Percentiles rank a stretch among this genome's conserved stretches.
Conservation (phyloP, 1,139 yeast species). For the Hanseniaspora gamundiae region DNA sequence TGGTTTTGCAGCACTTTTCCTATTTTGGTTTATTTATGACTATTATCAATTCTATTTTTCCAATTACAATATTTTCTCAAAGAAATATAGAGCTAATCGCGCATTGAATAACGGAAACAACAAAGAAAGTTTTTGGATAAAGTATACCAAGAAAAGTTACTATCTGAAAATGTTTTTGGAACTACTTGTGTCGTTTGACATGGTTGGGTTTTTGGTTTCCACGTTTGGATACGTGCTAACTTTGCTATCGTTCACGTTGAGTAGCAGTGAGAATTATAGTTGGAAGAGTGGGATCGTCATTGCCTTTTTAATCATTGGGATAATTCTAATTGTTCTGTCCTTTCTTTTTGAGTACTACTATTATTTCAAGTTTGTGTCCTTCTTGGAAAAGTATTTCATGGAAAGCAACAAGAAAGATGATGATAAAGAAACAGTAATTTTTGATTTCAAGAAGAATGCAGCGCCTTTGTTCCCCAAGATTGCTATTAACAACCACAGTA, state of each 20-base stretch:
- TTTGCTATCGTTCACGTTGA: constrained; percentile 41
- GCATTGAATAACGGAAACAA: neutral
- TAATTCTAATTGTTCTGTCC: constrained; percentile 30
- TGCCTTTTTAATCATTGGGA: constrained; percentile 44
- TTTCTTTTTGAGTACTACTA: constrained; percentile 5
- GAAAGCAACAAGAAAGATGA: too few relatives aligned
- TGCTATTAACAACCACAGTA: constrained; percentile 9
- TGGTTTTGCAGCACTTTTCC: constrained; percentile 41
- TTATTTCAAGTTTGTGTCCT: constrained; percentile 5
- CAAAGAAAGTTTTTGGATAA: neutral
- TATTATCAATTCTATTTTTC: neutral
- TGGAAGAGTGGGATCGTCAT: constrained; percentile 50
- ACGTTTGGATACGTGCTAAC: constrained; percentile 33
- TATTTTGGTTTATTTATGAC: constrained; percentile 31
- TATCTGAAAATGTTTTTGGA: neutral
- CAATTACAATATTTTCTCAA: neutral
- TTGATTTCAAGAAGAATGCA: neutral
- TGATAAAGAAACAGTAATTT: neutral
- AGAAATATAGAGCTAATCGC: neutral
- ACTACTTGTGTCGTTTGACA: constrained; percentile 29
- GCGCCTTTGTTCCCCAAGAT: constrained; percentile 15
- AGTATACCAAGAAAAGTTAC: neutral
- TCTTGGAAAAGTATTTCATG: neutral
- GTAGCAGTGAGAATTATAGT: constrained; percentile 30
- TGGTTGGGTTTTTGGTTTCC: constrained; percentile 33